These are phyloP conservation scores for Sporothrix humicola DNA, from an alignment of 2,329 filamentous ascomycete species.

Conservation along the genomic window DNA sequence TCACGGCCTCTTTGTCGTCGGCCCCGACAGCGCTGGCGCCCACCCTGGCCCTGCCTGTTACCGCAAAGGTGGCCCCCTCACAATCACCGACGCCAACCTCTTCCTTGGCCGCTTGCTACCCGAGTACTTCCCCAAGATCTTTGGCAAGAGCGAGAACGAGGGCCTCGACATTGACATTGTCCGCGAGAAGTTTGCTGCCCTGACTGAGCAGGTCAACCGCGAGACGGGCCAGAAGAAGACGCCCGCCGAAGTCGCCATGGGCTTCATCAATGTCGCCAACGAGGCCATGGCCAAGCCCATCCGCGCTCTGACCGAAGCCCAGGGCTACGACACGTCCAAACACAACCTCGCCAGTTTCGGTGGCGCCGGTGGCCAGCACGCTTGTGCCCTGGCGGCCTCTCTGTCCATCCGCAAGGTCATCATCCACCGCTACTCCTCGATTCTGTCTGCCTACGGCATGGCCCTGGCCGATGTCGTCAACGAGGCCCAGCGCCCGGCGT, in stretches of 20 bases:
- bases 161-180: conserved; percentile 75
- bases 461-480: conserved; percentile 90
- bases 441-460: conserved; percentile 91
- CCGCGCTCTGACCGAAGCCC: conserved; percentile 87
- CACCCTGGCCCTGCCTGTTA: conserved; percentile 72
- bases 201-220: conserved; percentile 81
- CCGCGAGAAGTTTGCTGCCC: conserved; percentile 82
- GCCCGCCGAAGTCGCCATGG: conserved; percentile 68
- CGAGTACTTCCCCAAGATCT: conserved; percentile 72
- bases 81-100: conserved; percentile 68
- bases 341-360: conserved; percentile 92
- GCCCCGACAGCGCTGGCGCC: conserved; percentile 77
- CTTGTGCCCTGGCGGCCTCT: conserved; percentile 82
- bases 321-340: conserved; percentile 86
- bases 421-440: conserved; percentile 84
- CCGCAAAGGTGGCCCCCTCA: conserved; percentile 56
- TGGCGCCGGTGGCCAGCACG: conserved; percentile 88
- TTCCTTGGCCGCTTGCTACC: conserved; percentile 62
- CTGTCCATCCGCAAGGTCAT: conserved; percentile 84
- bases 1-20: conserved; percentile 87
- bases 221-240: conserved; percentile 52
- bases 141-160: conserved; percentile 68
- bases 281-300: conserved; percentile 80
- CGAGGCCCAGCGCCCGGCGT: conserved; percentile 79
- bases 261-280: conserved; percentile 72